Conservation (phyloP, 2,329 filamentous ascomycete genomes). For the Colletotrichum lindemuthianum region DNA sequence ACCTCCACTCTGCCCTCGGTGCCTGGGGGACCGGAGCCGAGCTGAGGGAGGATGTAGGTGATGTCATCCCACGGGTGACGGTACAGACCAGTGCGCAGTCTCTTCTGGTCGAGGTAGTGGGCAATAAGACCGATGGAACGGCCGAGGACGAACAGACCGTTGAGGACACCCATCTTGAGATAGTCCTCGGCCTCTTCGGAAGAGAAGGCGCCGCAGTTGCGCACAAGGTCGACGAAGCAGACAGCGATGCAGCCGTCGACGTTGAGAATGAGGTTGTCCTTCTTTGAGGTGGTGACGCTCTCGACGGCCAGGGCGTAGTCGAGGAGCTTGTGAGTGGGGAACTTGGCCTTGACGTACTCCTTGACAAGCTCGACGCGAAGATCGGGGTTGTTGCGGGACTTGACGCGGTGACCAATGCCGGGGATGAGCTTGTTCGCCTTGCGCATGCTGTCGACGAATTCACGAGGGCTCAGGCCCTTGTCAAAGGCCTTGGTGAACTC, state of each 20-base stretch:
- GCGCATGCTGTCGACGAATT: slow-evolving; percentile 98
- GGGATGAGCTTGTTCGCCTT: slow-evolving; percentile 99
- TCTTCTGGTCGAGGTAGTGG: slow-evolving; percentile 99
- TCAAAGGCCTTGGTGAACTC: slow-evolving; percentile 99
- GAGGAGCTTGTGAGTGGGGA: slow-evolving; percentile 97
- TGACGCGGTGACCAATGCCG: slow-evolving; percentile 98
- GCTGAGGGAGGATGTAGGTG: slow-evolving; percentile 89
- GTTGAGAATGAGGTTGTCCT: slow-evolving; percentile 99
- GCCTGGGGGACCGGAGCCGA: slow-evolving; percentile 77
- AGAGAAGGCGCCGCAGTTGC: slow-evolving; percentile 97
- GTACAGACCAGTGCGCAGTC: slow-evolving; percentile 97
- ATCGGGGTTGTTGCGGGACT: slow-evolving; percentile 99
- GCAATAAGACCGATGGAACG: slow-evolving; percentile 99
- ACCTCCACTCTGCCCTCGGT: slow-evolving; percentile 92
- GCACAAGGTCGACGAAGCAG: slow-evolving; percentile 97
- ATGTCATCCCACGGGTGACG: slow-evolving; percentile 99
- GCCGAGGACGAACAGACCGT: slow-evolving; percentile 98
- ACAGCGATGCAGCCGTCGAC: slow-evolving; percentile 98
- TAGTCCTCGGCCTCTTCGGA: slow-evolving; percentile 98
- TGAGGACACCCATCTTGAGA: slow-evolving; percentile 98
- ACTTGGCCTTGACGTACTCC: slow-evolving; percentile 97
- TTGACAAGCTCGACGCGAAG: slow-evolving; percentile 99
- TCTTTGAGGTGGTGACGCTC: slow-evolving; percentile 98
- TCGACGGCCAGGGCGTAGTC: slow-evolving; percentile 99
- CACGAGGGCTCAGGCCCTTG: slow-evolving; percentile 96